A percentile compares a stretch with the other conserved stretches of the same genome.
These are phyloP conservation scores for Solanum hybrid DNA, from an alignment of 305 asterid species.

Conservation along the genomic window DNA sequence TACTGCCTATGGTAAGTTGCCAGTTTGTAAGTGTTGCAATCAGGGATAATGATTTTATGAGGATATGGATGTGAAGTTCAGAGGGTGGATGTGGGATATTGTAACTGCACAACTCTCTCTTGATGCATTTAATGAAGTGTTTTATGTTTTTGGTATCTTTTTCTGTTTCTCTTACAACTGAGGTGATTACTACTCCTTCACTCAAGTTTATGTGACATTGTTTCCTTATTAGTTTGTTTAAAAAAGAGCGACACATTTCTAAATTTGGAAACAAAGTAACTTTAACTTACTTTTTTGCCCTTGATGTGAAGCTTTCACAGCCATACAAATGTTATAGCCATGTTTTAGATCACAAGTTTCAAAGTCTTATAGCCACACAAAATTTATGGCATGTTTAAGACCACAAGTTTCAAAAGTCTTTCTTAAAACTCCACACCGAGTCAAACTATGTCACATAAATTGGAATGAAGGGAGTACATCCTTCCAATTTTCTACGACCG, in stretches of 20 bases:
- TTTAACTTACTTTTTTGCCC: background rate
- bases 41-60: background rate
- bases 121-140: background rate
- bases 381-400: background rate
- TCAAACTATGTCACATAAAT: background rate
- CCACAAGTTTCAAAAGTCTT: background rate
- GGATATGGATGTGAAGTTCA: background rate
- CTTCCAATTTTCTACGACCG: background rate
- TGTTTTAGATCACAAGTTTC: background rate
- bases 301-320: background rate
- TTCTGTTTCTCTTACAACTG: background rate
- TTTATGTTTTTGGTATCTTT: background rate
- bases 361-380: background rate
- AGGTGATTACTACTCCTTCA: background rate
- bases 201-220: background rate
- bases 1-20: background rate
- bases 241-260: background rate
- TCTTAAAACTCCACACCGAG: background rate
- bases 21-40: background rate
- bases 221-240: background rate
- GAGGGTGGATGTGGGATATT: background rate
- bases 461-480: background rate
- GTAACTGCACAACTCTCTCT: background rate
- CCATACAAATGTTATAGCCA: background rate
- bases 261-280: background rate